Base-by-base conservation (phyloP, 2,329 filamentous ascomycete genomes). In the Aspergillus ibericus region DNA sequence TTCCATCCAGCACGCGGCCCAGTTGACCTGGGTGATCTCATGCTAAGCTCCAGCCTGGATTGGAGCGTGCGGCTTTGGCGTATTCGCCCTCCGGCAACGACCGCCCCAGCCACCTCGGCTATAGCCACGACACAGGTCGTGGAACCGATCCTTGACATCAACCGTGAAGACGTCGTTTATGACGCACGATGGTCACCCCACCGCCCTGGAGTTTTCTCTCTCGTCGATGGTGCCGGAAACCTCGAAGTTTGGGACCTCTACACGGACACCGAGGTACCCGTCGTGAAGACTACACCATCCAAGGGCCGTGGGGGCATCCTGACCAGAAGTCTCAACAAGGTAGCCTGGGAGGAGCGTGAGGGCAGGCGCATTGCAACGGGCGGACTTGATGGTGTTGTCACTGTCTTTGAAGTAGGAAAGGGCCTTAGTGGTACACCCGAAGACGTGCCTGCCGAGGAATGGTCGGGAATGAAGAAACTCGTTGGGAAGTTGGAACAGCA, bases 31-130 rank as follows among this genome's bases (percentile, higher is more conserved):
- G 93, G 93, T 27, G 96, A 99, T 70, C 81, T 99, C 5, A 91
- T 98, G 59, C 85, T 99, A 51, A 93, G 89, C n/a, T 90, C 91
- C 4, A 93, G 90, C 44, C 82, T 99, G 7, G 95, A 99, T 79
- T 99, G 95, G 95, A 96, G 89, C 66, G 92, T 97, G 66, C 97
- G 96, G 78, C 81, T 99, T 15, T 99, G 95, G 95, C 95, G 95
- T 75, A 90, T 96, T 13, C 89, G 92, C 44, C 77, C 70, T 40
- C 76, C 72, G 66, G 80, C 66, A 10, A 76, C 75, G 1, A 77
- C 75, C 3, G 73, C 77, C 4, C 73, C 75, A 5, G 70, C 70
- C 55, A 70, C 75, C 56, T 68, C 74, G 46, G 60, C 72, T 59
- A 61, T 74, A 38, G 71, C 77, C 15, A 65, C 74, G 2, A 75